These are phyloP conservation scores for Rhodotorula sp. DNA, from an alignment of 1,284 basidiomycete genomes.

Conservation along the genomic window DNA sequence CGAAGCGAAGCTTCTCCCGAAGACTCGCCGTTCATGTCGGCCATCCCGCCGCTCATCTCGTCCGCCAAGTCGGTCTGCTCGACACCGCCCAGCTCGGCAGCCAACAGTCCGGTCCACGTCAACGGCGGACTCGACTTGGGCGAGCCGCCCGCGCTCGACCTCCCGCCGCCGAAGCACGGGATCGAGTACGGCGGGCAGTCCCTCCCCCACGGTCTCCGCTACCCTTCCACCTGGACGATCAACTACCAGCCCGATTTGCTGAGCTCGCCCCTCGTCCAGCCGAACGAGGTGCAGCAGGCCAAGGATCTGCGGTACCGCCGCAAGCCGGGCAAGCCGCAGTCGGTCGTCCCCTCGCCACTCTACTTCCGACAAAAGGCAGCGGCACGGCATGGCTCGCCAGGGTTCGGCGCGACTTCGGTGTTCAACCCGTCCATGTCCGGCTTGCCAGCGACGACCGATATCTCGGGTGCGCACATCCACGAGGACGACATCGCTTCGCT, in stretches of 20 bases:
- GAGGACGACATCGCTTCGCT: slow-evolving; percentile 30
- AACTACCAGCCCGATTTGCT: slow-evolving; percentile 30
- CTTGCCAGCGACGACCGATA: not conserved
- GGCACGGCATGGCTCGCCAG: slow-evolving; percentile 27
- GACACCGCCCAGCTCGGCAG: slow-evolving; percentile 33
- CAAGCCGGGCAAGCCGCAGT: slow-evolving; percentile 14
- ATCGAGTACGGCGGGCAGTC: slow-evolving; percentile 26
- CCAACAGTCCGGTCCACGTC: slow-evolving; percentile 18
- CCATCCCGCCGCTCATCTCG: slow-evolving; percentile 29
- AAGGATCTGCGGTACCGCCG: slow-evolving; percentile 29
- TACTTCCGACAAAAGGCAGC: slow-evolving; percentile 40
- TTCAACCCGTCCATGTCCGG: not conserved
- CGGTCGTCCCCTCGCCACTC: slow-evolving; percentile 33
- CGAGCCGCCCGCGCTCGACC: slow-evolving; percentile 37
- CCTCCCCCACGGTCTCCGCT: slow-evolving; percentile 18
- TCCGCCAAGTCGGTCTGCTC: slow-evolving; percentile 33
- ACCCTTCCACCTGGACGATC: slow-evolving; percentile 26
- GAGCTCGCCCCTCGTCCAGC: slow-evolving; percentile 11
- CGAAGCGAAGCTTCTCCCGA: slow-evolving; percentile 30
- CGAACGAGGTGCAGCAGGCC: slow-evolving; percentile 1
- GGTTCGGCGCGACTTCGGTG: slow-evolving; percentile 21
- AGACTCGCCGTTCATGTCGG: slow-evolving; percentile 29
- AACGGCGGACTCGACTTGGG: not conserved
- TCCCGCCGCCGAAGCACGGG: slow-evolving; percentile 26
- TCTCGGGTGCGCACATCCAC: slow-evolving; percentile 23